Base-by-base conservation (phyloP, 441 rosid species). In the Pelargonium myrrhifolium region DNA sequence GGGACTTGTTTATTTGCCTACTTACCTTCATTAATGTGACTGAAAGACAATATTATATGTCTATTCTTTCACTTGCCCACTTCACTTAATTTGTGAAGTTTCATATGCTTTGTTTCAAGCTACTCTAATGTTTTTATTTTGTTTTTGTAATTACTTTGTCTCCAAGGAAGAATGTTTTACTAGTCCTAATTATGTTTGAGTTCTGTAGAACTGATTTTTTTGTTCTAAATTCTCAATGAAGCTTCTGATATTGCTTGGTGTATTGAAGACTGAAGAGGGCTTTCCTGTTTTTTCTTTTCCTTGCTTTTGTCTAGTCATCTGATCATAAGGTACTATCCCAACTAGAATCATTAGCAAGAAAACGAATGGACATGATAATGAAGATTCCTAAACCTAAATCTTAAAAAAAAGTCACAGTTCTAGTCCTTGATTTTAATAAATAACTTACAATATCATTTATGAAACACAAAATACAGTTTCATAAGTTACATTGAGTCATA, bases 81-180 rank as follows among this genome's bases (percentile, higher is more conserved):
- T 66, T 31, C n/a, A 35, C 47, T 12, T 69, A 18, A 7, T 20
- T 55, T 21, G 28, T n/a, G 49, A 69, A 47, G 47, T 53, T 59
- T 60, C 66, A 49, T 28, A 42, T 51, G 63, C 22, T 47, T 26
- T 31, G 20, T 26, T 3, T 68, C 28, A 21, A 69, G 49, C 64
- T 67, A 60, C 15, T 62, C 5, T 42, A n/a, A 53, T 53, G 24
- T 53, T 58, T 69, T 71, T 78, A 26, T 65, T 71, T 65, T 51
- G 1, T 3, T 14, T 49, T 77, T 69, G 24, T 59, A 65, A 28
- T 21, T 24, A 26, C 51, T 43, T 56, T 45, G 10, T 11, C 3
- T 3, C 47, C 40, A 45, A 69, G 39, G 66, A 70, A 22, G 60
- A 70, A 53, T 65, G 31, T 22, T 70, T 47, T 71, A 28, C 37